A percentile compares a stretch with the other conserved stretches of the same genome.
Conservation (phyloP, 1,284 basidiomycete genomes). For the Papiliotrema fonsecae region DNA sequence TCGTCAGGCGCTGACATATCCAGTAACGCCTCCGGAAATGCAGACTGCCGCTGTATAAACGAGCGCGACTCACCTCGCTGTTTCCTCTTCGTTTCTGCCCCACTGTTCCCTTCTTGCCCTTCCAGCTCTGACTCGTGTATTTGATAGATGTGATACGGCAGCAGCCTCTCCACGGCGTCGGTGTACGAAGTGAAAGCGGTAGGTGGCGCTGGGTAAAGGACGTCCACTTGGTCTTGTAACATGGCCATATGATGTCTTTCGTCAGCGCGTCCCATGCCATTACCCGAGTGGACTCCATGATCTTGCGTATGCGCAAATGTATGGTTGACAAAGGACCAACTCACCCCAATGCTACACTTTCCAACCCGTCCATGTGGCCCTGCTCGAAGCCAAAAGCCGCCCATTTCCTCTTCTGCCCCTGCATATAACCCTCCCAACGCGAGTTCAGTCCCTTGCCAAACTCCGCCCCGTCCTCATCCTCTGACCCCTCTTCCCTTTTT, state of each 20-base stretch:
- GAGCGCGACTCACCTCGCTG: neutral
- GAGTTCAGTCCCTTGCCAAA: too few relatives aligned
- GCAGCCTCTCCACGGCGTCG: constrained; percentile 34
- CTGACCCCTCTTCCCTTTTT: too few relatives aligned
- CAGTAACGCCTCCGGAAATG: neutral
- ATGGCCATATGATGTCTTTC: constrained; percentile 31
- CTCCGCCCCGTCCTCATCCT: too few relatives aligned
- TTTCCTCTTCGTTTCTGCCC: constrained; percentile 9
- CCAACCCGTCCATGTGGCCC: constrained; percentile 7
- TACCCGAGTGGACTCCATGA: neutral
- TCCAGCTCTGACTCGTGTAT: constrained; percentile 38
- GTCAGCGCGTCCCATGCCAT: neutral
- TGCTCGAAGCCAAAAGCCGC: constrained; percentile 10
- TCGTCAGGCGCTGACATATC: neutral
- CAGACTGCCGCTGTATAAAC: neutral
- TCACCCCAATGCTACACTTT: neutral
- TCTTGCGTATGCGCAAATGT: too few relatives aligned
- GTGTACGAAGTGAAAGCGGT: constrained; percentile 26
- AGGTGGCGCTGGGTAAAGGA: constrained; percentile 23
- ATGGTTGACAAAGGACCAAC: constrained; percentile 8
- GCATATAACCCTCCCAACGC: neutral
- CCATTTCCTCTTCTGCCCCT: constrained; percentile 24
- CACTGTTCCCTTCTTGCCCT: constrained; percentile 5
- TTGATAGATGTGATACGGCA: constrained; percentile 45
- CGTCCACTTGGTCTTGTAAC: constrained; percentile 31